Evolutionary conservation across 2,329 filamentous ascomycete species (phyloP).

Genomic region (Neophaeococcomyces mojaviensis): DNA sequence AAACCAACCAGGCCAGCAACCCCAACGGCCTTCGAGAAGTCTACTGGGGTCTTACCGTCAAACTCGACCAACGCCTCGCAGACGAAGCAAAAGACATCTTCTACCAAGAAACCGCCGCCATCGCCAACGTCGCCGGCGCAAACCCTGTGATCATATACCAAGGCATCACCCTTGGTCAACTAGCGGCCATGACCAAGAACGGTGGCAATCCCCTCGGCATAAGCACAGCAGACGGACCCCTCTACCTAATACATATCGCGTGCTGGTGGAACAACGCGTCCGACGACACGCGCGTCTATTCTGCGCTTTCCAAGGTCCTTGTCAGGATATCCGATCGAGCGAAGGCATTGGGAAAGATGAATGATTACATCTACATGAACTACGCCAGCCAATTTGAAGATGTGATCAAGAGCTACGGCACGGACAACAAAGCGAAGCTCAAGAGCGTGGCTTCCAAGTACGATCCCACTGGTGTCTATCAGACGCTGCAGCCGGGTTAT

Average conservation of each 20-base stretch:
- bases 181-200: conserved; percentile 26
- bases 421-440: conserved; percentile 29
- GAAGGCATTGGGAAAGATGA: conserved; percentile 24
- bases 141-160: conserved; percentile 28
- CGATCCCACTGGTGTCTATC: conserved; percentile 35
- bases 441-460: conserved; percentile 31
- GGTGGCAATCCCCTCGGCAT: conserved; percentile 33
- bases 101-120: conserved; percentile 17
- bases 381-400: conserved; percentile 40
- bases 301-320: no score
- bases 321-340: conserved; percentile 25
- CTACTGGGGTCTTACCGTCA: no score
- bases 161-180: conserved; percentile 27
- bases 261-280: conserved; percentile 27
- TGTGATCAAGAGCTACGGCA: conserved; percentile 36
- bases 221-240: conserved; percentile 19
- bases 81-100: conserved; percentile 24
- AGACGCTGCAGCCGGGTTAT: conserved; percentile 36
- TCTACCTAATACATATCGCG: conserved; percentile 26
- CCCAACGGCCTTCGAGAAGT: conserved; percentile 29
- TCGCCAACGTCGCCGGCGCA: conserved; percentile 19
- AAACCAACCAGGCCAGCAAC: conserved; percentile 29
- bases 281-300: conserved; percentile 28
- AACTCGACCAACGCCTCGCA: no score
- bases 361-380: conserved; percentile 40